phyloP scores from a whole-genome alignment of 345 rosid species.

The Hirschfeldia incana region DNA sequence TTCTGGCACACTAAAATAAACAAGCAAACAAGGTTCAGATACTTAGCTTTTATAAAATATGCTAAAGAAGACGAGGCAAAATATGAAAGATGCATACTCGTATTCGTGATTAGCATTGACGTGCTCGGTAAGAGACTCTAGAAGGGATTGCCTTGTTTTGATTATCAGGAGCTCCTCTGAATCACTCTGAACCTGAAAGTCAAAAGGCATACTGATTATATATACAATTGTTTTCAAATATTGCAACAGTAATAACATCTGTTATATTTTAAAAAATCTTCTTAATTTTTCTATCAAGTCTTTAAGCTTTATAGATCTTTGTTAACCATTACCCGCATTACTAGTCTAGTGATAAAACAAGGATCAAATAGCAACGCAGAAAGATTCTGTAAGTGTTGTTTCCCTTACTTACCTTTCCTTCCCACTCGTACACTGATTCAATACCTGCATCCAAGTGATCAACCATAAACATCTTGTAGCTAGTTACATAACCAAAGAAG shows the following conservation, averaged over 20 bases:
- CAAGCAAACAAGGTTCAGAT: not conserved
- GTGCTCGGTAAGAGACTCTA: slow-evolving; percentile 77
- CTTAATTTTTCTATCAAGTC: not conserved
- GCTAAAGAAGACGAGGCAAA: too few species aligned
- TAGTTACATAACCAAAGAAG: not conserved
- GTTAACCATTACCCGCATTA: not conserved
- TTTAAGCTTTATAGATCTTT: slow-evolving; percentile 8
- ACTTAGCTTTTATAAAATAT: not conserved
- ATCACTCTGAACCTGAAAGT: slow-evolving; percentile 72
- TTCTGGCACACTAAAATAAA: slow-evolving; percentile 68
- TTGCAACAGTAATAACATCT: not conserved
- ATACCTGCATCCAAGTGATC: slow-evolving; percentile 56
- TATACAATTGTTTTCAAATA: not conserved
- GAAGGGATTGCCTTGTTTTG: slow-evolving; percentile 84
- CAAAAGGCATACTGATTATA: not conserved
- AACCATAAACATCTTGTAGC: not conserved
- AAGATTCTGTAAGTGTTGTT: not conserved
- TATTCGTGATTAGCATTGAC: slow-evolving; percentile 93
- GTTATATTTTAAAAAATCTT: not conserved
- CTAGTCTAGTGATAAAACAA: not conserved
- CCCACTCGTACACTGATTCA: slow-evolving; percentile 88
- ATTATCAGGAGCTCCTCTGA: slow-evolving; percentile 86
- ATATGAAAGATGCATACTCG: too few species aligned
- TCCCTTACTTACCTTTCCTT: slow-evolving; percentile 65
- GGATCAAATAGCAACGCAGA: not conserved